Evolutionary conservation across 2,329 filamentous ascomycete species (phyloP), one percentile per base, ranked within the genome.

Genomic region (Diaporthe humulicola): DNA sequence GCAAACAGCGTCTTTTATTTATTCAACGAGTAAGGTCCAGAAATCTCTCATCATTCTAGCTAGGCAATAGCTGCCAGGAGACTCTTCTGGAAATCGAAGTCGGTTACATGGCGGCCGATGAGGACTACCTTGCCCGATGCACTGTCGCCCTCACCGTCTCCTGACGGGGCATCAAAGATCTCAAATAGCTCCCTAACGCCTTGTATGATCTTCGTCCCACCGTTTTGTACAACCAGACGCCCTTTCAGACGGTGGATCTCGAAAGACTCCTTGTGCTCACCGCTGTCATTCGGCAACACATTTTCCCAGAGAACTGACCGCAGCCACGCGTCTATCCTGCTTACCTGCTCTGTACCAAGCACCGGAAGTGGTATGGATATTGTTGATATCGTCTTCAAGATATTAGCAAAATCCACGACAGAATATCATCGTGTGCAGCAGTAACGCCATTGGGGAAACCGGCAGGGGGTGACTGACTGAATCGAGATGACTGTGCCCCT

Each of bases 141-240:
- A 42, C 22, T 74, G 14, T 79, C 78, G 14, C 78, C 77, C 22
- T 75, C 75, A 60, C 81, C 76, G 7, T 70, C 50, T 28, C 61
- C 76, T 33, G 74, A 76, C 14, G 82, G 78, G 6, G 85, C 86
- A 78, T 98, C 95, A 33, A 95, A 90, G 33, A 98, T 93, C 80
- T 99, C 97, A 82, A 98, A 99, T 22, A 98, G 90, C 79, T 98
- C 96, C 71, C 96, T 88, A 1, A 99, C 97, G 2, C 96, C 97
- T 83, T 99, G 97, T 10, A 98, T 88, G 77, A 98, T 91, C 81
- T 95, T 94, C 57, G 91, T 86, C 0, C 87, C 86, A 1, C 94
- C 95, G 72, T 92, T 87, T 0, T 85, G 80, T 25, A 96, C 86
- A 0, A 90, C 86, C 9, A 98, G 83, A 3, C 95, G 91, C 0